These are phyloP conservation scores for Epichloe sp. DNA, from an alignment of 2,329 filamentous ascomycete genomes.

Conservation along the genomic window DNA sequence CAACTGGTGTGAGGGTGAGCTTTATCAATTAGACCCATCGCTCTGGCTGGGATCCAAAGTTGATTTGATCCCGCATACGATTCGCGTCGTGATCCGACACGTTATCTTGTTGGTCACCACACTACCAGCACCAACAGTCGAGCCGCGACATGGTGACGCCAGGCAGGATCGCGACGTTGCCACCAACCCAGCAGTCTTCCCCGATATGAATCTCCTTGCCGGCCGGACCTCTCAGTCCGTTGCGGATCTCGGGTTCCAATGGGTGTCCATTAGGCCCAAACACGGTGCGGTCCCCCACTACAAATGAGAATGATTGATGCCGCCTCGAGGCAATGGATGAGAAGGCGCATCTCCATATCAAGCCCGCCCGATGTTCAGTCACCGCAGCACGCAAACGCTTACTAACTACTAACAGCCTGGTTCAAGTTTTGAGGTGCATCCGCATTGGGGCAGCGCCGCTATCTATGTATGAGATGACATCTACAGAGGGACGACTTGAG, in stretches of 20 bases:
- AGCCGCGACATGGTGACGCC: conserved; percentile 61
- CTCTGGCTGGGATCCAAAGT: background rate
- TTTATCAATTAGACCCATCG: background rate
- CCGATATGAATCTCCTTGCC: conserved; percentile 64
- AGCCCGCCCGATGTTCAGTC: no score
- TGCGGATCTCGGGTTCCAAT: conserved; percentile 58
- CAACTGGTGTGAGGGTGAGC: background rate
- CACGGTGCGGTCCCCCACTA: conserved; percentile 46
- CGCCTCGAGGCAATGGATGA: no score
- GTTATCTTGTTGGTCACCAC: no score
- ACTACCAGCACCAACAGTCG: no score
- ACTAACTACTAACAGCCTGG: no score
- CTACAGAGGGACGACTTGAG: no score
- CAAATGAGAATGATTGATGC: no score
- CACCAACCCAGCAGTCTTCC: conserved; percentile 71
- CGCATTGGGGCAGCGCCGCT: no score
- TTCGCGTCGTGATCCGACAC: conserved; percentile 5
- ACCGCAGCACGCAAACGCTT: no score
- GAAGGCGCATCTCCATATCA: no score
- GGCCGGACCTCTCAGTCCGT: conserved; percentile 61
- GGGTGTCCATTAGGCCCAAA: conserved; percentile 63
- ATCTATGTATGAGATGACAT: no score
- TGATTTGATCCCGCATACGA: conserved; percentile 3
- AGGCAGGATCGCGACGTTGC: conserved; percentile 56
- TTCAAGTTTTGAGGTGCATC: no score